These are phyloP conservation scores for Aureobasidium sp. DNA, from an alignment of 2,329 filamentous ascomycete genomes.

Conservation along the genomic window DNA sequence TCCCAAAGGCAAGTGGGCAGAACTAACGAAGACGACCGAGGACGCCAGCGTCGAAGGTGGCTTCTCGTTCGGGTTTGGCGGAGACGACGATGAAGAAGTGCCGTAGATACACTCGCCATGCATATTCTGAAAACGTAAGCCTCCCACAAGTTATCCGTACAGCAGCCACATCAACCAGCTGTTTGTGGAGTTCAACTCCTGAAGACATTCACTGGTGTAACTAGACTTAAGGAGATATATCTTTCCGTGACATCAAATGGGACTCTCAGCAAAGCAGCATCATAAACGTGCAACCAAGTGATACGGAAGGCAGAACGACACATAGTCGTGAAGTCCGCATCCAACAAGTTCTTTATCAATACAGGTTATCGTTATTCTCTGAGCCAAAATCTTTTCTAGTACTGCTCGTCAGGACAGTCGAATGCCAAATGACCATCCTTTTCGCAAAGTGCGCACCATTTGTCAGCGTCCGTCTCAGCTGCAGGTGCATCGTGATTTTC, in stretches of 20 bases:
- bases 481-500: slow-evolving; percentile 16
- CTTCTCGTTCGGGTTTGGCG: slow-evolving; percentile 57
- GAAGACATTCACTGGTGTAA: neutral
- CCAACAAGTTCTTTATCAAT: neutral
- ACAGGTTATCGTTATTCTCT: neutral
- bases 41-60: slow-evolving; percentile 38
- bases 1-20: slow-evolving; percentile 82
- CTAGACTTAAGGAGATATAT: neutral
- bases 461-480: slow-evolving; percentile 57
- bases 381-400: slow-evolving; percentile 16
- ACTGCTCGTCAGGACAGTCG: slow-evolving; percentile 34
- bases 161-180: neutral
- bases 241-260: neutral
- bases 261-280: neutral
- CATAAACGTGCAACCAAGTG: neutral
- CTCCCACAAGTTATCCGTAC: neutral
- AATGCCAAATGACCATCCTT: slow-evolving; percentile 86
- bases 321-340: neutral
- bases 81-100: slow-evolving; percentile 38
- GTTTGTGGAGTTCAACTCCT: neutral
- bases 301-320: neutral
- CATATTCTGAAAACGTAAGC: neutral
- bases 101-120: slow-evolving; percentile 11
- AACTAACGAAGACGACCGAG: slow-evolving; percentile 55
- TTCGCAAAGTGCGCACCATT: slow-evolving; percentile 97